Base-by-base conservation (phyloP, 495 filamentous ascomycete species). In the Staphylotrichum tortipilum region DNA sequence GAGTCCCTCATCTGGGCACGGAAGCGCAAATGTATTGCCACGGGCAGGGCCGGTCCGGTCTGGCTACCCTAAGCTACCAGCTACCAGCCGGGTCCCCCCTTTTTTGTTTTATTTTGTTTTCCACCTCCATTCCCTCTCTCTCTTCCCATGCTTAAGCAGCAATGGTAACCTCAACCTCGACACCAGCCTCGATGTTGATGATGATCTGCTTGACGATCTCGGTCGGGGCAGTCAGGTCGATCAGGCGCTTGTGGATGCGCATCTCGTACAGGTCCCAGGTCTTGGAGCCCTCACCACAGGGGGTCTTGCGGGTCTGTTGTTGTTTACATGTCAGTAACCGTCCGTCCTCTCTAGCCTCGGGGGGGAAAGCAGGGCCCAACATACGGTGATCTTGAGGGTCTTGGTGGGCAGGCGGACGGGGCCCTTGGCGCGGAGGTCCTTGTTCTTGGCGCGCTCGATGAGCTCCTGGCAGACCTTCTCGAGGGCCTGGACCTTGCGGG, bases 151-250 rank as follows among this genome's bases (percentile, higher is more conserved):
- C 45, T 80, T 89, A 98, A 70, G 92, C 91, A 69, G 92, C 92
- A 77, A 98, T 98, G 64, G 92, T 98, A 60, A 98, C 92, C 81
- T 98, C 92, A 63, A 98, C 92, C 82, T 98, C 92, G 69, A 98
- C 92, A 79, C 92, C 92, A 54, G 92, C 92, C 83, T 98, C 92
- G 72, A 98, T 97, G 80, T 98, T 98, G 79, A 97, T 89, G 72
- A 98, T 98, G 80, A 98, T 97, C 81, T 95, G 89, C 84, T 98
- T 98, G 72, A 98, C 92, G 53, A 95, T 88, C 81, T 98, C 92
- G 61, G 92, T 98, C 47, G 92, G 92, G 53, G 92, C 92, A 70
- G 91, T 92, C 50, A 97, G 78, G 76, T 88, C 91, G 59, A 52
- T 57, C 23, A 59, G 81, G 68, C 91, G 87, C 82, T 97, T 97